Base-by-base conservation (phyloP, 306 rosid species). In the Sechiopsis laciniata region DNA sequence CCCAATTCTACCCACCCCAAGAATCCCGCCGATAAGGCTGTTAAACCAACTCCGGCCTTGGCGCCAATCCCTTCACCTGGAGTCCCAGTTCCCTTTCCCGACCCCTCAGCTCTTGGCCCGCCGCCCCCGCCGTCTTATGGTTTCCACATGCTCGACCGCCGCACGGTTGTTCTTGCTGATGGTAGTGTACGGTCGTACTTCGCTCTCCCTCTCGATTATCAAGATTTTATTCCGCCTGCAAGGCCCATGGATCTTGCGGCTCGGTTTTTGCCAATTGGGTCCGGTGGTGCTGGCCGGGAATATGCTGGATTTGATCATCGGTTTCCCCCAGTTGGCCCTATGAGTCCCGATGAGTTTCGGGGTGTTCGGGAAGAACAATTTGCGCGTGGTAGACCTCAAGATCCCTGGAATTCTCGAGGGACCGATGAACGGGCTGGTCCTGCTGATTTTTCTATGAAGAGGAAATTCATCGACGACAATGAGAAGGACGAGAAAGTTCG, bases 131-230 rank as follows among this genome's bases (percentile, higher is more conserved):
- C 96, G 9, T 86, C 87, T 7, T 95, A 95, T 69, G 96, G 96
- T 40, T 95, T 95, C 80, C 99, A 95, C 90, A 91, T 91, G 96
- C 92, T 95, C 2, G 97, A 91, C 63, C 99, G 99, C 29, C 99
- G 95, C 14, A 84, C 99, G 1, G 84, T 95, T 62, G 84, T 84
- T 52, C 96, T 95, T 26, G 92, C 99, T 17, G 99, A 95, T 59
- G 97, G 93, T 11, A 87, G 86, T 24, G 99, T 89, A 42, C 89
- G 97, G 29, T 91, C 97, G 13, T 95, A 95, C 85, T 89, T 89
- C 55, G 91, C 97, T 24, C 97, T 95, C 12, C 97, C 99, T 0
- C 90, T 83, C 0, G 97, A 95, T 78, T 95, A 91, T 74, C 95
- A 82, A 14, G 96, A 91, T 24, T 89, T 91, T 68, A 59, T 78